These are phyloP conservation scores for Pseudogymnoascus sp. DNA, from an alignment of 2,329 filamentous ascomycete genomes.

Conservation along the genomic window DNA sequence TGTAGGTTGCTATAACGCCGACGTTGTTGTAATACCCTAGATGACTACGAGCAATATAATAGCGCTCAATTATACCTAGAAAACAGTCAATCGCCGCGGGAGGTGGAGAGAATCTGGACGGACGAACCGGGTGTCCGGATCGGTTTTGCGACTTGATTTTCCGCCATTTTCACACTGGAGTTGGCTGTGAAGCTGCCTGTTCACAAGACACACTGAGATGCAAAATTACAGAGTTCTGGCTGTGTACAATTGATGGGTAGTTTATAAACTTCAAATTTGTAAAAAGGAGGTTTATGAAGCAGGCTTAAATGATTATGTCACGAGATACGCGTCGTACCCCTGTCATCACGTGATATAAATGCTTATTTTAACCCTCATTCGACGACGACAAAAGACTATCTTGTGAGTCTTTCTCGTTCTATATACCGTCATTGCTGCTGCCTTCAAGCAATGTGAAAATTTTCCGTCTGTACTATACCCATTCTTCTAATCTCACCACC, in stretches of 20 bases:
- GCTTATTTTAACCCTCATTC: background rate
- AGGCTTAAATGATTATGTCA: background rate
- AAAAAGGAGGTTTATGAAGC: background rate
- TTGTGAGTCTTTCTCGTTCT: background rate
- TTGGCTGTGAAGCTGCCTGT: background rate
- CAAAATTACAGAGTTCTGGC: background rate
- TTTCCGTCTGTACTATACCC: background rate
- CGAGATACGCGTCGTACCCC: background rate
- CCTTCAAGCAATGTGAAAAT: background rate
- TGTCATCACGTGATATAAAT: background rate
- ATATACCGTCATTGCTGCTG: background rate
- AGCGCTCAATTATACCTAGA: slow-evolving; percentile 6
- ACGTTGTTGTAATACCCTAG: background rate
- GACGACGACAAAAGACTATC: background rate
- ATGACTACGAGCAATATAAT: slow-evolving; percentile 5
- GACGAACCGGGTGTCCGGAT: background rate
- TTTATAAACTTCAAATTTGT: background rate
- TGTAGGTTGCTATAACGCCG: background rate
- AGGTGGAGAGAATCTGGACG: background rate
- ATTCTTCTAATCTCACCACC: background rate
- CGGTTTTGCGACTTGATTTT: background rate
- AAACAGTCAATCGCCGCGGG: background rate
- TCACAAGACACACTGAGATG: background rate
- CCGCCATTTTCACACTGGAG: background rate
- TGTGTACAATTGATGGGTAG: background rate